Base-by-base conservation (phyloP, 164 flowering plant species). In the Cinnamomum micranthum region DNA sequence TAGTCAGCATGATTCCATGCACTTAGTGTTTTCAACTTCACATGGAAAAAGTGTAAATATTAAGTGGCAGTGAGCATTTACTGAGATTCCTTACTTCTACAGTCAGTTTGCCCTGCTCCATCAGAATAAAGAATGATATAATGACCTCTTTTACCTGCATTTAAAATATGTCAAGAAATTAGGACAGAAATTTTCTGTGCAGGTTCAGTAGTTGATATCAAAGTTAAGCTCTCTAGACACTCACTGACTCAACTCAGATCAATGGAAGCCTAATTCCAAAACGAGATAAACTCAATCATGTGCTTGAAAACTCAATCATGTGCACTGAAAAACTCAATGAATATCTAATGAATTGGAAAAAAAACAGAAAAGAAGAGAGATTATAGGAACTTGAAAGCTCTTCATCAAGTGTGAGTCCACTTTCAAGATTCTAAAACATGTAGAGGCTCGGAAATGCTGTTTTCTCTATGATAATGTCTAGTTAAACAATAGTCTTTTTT, bases 51-150 rank as follows among this genome's bases (percentile, higher is more conserved):
- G 24, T 20, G 51, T 1, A 35, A 69, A 70, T 55, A 24, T 22
- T 33, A 13, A 1, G 25, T 23, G 24, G 24, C 17, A 7, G 15
- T 0, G 3, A 70, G 4, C 47, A 67, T 13, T 13, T 13, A 70
- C 51, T 50, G 69, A 70, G 35, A 52, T 27, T 59, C 19, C 76
- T 23, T 80, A 88, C 94, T 77, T 88, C 76, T 81, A 73, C 68
- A 5, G 92, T 87, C 66, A 92, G 87, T 87, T 88, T 90, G 27
- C 96, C 96, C 79, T 91, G 91, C 76, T 91, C 92, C 96, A 91
- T 89, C 84, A 91, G 76, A 81, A 87, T 83, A 73, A 84, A 91
- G 82, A 84, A 91, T 13, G 92, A 80, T 68, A 91, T 77, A 35
- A 90, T 90, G 67, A 91, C 93, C 80, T 91, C 96, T 78, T 91